phyloP scores from a whole-genome alignment of 805 yeast genomes.

The Yarrowia hollandica region DNA sequence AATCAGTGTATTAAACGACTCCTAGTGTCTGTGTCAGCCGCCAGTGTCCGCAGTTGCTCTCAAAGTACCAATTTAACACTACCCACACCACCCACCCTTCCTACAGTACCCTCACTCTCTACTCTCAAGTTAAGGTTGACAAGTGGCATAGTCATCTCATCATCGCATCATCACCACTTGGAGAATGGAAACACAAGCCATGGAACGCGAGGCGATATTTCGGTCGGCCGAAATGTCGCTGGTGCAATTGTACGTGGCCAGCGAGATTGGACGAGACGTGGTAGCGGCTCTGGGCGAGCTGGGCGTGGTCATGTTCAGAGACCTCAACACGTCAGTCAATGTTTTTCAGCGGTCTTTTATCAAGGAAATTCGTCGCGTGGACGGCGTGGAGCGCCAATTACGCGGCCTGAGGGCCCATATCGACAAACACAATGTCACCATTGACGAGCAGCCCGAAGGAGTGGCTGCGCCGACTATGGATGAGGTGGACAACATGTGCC shows the following conservation, averaged over 20 bases:
- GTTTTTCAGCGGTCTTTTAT: slow-evolving; percentile 89
- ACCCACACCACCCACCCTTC: no score
- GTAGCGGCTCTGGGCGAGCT: slow-evolving; percentile 79
- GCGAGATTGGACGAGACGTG: slow-evolving; percentile 82
- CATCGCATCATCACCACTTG: no score
- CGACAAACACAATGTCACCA: slow-evolving; percentile 37
- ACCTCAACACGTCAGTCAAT: slow-evolving; percentile 72
- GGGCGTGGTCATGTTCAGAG: slow-evolving; percentile 84
- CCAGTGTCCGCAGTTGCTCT: no score
- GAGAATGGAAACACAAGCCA: neutral
- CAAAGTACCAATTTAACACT: no score
- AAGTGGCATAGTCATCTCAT: slow-evolving; percentile 19
- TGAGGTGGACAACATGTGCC: slow-evolving; percentile 68
- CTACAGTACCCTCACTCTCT: no score
- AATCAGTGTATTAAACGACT: no score
- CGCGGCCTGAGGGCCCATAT: slow-evolving; percentile 39
- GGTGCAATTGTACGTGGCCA: slow-evolving; percentile 85
- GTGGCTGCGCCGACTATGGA: slow-evolving; percentile 44
- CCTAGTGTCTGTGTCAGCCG: no score
- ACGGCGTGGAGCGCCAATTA: slow-evolving; percentile 78
- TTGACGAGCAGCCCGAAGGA: slow-evolving; percentile 21
- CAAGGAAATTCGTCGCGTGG: slow-evolving; percentile 77
- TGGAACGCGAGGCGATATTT: slow-evolving; percentile 28
- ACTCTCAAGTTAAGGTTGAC: slow-evolving; percentile 10
- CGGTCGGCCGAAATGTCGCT: slow-evolving; percentile 93